Evolutionary conservation across 2,329 filamentous ascomycete species (phyloP).

Genomic region (Penicillium corylophilum): DNA sequence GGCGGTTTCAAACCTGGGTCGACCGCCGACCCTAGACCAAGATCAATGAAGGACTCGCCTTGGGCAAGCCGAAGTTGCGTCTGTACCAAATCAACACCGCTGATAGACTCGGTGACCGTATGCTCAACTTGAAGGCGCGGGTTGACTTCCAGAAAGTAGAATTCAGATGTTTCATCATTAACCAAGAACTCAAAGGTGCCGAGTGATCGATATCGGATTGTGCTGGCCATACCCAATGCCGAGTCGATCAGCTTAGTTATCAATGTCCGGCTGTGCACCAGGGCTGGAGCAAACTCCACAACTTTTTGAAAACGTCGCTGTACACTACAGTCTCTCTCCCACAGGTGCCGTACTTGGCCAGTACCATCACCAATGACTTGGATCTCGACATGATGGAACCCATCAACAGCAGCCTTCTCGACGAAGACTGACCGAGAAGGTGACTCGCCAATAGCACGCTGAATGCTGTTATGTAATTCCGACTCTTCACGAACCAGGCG

Average conservation of each 20-base stretch:
- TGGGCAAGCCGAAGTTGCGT: slow-evolving; percentile 56
- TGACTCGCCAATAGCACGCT: slow-evolving; percentile 57
- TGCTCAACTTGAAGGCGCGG: slow-evolving; percentile 63
- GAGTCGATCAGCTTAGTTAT: slow-evolving; percentile 54
- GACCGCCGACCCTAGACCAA: slow-evolving; percentile 32
- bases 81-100: slow-evolving; percentile 55
- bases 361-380: slow-evolving; percentile 59
- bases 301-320: slow-evolving; percentile 63
- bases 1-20: slow-evolving; percentile 38
- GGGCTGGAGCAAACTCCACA: slow-evolving; percentile 59
- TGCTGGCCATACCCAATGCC: slow-evolving; percentile 43
- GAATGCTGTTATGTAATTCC: slow-evolving; percentile 49
- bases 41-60: slow-evolving; percentile 43
- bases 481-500: slow-evolving; percentile 49
- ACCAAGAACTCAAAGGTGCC: slow-evolving; percentile 67
- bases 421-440: slow-evolving; percentile 59
- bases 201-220: slow-evolving; percentile 57
- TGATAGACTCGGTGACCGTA: slow-evolving; percentile 60
- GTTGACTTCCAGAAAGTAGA: slow-evolving; percentile 62
- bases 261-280: slow-evolving; percentile 47
- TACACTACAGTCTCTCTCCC: slow-evolving; percentile 62
- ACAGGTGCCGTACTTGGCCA: slow-evolving; percentile 55
- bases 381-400: slow-evolving; percentile 62
- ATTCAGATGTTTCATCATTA: slow-evolving; percentile 49
- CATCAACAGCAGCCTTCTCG: slow-evolving; percentile 62